Conservation (phyloP, 83 land plant genomes). For the Isoetes engelmannii region DNA sequence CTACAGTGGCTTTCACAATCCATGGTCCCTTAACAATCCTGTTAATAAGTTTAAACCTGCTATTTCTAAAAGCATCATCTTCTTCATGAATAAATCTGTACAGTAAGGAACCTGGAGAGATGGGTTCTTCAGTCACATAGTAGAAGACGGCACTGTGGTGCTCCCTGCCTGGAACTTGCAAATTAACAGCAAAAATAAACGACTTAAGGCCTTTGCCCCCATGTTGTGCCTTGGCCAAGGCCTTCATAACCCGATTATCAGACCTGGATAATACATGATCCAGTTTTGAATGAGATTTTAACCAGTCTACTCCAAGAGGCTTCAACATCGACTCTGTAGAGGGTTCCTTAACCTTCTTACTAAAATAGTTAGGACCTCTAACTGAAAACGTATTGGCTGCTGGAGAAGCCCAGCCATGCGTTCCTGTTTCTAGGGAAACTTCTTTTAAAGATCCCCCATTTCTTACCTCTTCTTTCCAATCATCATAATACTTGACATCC, state of each 20-base stretch:
- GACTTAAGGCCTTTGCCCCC: conserved; percentile 33
- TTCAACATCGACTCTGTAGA: conserved; percentile 51
- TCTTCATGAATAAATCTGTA: conserved; percentile 70
- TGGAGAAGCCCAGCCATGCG: conserved; percentile 51
- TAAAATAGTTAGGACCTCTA: conserved; percentile 24
- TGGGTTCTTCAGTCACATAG: conserved; percentile 65
- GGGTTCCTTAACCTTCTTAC: conserved; percentile 41
- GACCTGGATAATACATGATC: conserved; percentile 69
- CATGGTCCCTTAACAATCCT: conserved; percentile 88
- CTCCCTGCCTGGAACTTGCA: conserved; percentile 75
- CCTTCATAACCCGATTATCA: conserved; percentile 54
- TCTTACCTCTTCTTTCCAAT: conserved; percentile 55
- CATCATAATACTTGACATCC: not conserved
- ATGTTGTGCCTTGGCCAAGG: conserved; percentile 31
- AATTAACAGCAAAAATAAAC: conserved; percentile 45
- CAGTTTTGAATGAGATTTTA: conserved; percentile 44
- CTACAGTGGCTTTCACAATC: conserved; percentile 79
- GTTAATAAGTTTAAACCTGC: conserved; percentile 81
- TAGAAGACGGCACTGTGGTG: conserved; percentile 84
- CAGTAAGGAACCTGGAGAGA: conserved; percentile 48
- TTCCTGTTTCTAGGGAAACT: conserved; percentile 55
- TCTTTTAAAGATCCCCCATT: conserved; percentile 54
- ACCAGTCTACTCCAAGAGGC: conserved; percentile 88
- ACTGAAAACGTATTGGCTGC: conserved; percentile 20
- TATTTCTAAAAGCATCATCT: conserved; percentile 70